Base-by-base conservation (phyloP, 148 eudicot genomes). In the Rheum nobile region DNA sequence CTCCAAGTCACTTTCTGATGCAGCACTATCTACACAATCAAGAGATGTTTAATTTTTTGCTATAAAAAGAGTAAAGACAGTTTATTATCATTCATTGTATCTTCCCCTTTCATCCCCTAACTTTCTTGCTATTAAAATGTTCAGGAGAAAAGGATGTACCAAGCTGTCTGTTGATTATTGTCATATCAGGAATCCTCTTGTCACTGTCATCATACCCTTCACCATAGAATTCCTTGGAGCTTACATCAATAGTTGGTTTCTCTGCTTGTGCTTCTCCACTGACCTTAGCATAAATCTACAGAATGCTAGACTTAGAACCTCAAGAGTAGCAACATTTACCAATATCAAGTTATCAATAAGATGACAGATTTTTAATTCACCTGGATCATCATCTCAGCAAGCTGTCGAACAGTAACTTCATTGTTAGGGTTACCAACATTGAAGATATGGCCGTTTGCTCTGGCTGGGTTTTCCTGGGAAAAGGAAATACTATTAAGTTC, bases 361-460 rank as follows among this genome's bases (percentile, higher is more conserved):
- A 71, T 21, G 50, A 71, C 11, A 21, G 46, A 12, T 71, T 41
- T 37, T 44, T 29, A 14, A 46, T 72, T 75, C 73, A 91, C 98
- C 98, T 91, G 73, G 48, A 91, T 95, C 98, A 95, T 95, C 98
- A 95, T 95, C 77, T 95, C 98, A 71, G 97, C 98, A 72, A 95
- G 98, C 82, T 95, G 98, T 75, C 93, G 83, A 37, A 95, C 98
- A 71, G 98, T 95, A 74, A 95, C 98, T 90, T 95, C 98, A 79
- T 95, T 95, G 82, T 95, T 84, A 44, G 97, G 98, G 84, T 95
- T 95, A 72, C 98, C 98, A 68, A 95, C 97, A 77, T 95, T 95
- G 80, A 95, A 91, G 80, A 95, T 95, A 29, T 95, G 98, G 74
- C 97, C 96, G 84, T 90, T 95, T 43, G 97, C 98, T 75, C 98